A percentile compares a stretch with the other conserved stretches of the same genome.
These are phyloP conservation scores for Heteromeles arbutifolia DNA, from an alignment of 306 rosid species.

Conservation along the genomic window DNA sequence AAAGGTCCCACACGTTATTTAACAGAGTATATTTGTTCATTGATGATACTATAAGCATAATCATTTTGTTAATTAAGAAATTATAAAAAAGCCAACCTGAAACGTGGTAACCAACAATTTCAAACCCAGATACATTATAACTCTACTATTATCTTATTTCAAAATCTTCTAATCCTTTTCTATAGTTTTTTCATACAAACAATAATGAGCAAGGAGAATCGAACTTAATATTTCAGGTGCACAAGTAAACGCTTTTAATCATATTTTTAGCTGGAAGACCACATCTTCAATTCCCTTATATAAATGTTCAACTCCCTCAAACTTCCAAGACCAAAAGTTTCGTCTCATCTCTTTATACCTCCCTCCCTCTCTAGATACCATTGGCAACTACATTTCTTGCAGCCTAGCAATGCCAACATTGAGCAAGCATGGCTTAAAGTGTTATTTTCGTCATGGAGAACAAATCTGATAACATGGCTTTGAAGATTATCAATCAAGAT, in stretches of 20 bases:
- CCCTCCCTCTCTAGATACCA: not conserved
- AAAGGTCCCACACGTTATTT: not conserved
- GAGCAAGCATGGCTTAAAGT: constrained; percentile 23
- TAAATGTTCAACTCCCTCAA: not conserved
- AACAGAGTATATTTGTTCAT: not conserved
- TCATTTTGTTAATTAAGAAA: not conserved
- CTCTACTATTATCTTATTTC: not conserved
- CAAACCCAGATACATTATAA: constrained; percentile 10
- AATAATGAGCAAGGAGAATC: too few species aligned
- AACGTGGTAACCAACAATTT: constrained; percentile 10
- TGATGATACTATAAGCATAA: not conserved
- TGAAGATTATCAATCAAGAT: too few species aligned
- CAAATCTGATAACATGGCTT: too few species aligned
- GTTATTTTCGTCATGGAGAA: too few species aligned
- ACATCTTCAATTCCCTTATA: not conserved
- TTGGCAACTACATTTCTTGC: constrained; percentile 84
- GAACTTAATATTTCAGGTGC: too few species aligned
- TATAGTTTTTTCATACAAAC: not conserved
- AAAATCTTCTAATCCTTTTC: constrained; percentile 1
- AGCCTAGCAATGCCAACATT: constrained; percentile 32
- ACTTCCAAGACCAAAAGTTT: not conserved
- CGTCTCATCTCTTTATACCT: not conserved
- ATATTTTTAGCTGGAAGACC: not conserved
- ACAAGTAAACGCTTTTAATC: not conserved
- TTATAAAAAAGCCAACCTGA: not conserved